Percentiles rank a stretch among this genome's conserved stretches.
phyloP scores from a whole-genome alignment of 1,284 basidiomycete genomes.

The Moniliophthora roreri region DNA sequence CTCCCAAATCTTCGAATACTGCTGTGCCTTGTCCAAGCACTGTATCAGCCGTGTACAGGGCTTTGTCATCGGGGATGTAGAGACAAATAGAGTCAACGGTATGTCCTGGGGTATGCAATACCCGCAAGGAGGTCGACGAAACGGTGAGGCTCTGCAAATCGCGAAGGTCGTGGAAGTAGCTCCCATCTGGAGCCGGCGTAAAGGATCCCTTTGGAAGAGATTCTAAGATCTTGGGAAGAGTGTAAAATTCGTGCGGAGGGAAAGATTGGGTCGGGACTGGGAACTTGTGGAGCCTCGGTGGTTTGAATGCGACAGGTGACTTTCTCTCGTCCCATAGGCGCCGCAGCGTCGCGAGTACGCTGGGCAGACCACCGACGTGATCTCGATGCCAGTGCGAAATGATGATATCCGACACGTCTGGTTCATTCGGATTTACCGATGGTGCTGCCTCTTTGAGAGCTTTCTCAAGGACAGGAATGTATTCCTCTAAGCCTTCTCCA shows the following conservation, averaged over 20 bases:
- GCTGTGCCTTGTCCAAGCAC: constrained; percentile 91
- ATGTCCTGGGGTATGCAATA: constrained; percentile 90
- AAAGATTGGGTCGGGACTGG: constrained; percentile 33
- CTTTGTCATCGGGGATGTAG: constrained; percentile 59
- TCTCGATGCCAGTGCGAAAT: constrained; percentile 92
- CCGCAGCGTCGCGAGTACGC: constrained; percentile 69
- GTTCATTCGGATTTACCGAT: constrained; percentile 32
- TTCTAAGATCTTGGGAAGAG: constrained; percentile 41
- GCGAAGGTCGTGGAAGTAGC: constrained; percentile 53
- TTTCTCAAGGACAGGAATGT: constrained; percentile 65
- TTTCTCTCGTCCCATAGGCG: constrained; percentile 54
- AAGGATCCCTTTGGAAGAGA: constrained; percentile 44
- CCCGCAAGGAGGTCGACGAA: constrained; percentile 39
- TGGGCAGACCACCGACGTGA: constrained; percentile 78
- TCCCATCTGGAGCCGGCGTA: constrained; percentile 38
- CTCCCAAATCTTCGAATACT: constrained; percentile 83
- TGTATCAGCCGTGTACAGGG: constrained; percentile 88
- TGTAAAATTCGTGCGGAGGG: constrained; percentile 26
- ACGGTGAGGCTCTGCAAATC: constrained; percentile 50
- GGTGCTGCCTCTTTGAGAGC: constrained; percentile 45
- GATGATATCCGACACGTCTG: constrained; percentile 81
- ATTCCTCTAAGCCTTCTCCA: constrained; percentile 75
- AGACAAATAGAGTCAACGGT: constrained; percentile 85
- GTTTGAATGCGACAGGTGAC: constrained; percentile 43
- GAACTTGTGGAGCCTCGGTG: constrained; percentile 74